Conservation (phyloP, 202 grass and related monocot species). For the Hordeum pubiflorum region DNA sequence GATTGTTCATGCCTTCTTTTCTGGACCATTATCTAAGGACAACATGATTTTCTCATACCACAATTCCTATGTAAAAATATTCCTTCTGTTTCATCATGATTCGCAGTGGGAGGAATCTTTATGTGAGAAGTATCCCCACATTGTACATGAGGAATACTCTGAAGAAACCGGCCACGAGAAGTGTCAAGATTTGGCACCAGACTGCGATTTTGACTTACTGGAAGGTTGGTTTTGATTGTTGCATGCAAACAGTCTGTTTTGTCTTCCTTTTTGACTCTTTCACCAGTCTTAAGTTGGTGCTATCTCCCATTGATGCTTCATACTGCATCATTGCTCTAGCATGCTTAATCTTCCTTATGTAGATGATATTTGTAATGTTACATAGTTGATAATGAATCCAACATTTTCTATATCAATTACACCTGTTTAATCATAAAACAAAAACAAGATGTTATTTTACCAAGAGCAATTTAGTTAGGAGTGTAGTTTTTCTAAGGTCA, state of each 20-base stretch:
- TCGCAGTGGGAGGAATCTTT: slow-evolving; percentile 48
- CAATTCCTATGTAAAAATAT: neutral
- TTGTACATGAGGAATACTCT: slow-evolving; percentile 67
- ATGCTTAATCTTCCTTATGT: neutral
- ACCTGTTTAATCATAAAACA: neutral
- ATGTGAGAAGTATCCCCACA: slow-evolving; percentile 75
- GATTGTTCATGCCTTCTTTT: neutral
- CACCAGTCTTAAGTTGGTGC: neutral
- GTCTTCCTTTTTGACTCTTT: neutral
- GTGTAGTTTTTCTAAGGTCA: too few relatives aligned
- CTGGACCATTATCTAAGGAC: neutral
- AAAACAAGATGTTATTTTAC: neutral
- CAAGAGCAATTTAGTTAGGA: too few relatives aligned
- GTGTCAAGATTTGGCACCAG: slow-evolving; percentile 34
- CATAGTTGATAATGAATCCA: neutral
- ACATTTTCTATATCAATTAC: neutral
- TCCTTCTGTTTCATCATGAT: slow-evolving; percentile 16
- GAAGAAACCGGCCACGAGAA: slow-evolving; percentile 39
- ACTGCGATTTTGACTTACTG: slow-evolving; percentile 43
- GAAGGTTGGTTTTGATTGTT: slow-evolving; percentile 48
- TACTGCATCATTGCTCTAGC: neutral
- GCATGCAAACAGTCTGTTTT: slow-evolving; percentile 10
- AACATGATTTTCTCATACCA: neutral
- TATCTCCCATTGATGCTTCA: neutral
- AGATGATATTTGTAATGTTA: neutral